phyloP scores from a whole-genome alignment of 257 asterid genomes.

The Striga asiatica region DNA sequence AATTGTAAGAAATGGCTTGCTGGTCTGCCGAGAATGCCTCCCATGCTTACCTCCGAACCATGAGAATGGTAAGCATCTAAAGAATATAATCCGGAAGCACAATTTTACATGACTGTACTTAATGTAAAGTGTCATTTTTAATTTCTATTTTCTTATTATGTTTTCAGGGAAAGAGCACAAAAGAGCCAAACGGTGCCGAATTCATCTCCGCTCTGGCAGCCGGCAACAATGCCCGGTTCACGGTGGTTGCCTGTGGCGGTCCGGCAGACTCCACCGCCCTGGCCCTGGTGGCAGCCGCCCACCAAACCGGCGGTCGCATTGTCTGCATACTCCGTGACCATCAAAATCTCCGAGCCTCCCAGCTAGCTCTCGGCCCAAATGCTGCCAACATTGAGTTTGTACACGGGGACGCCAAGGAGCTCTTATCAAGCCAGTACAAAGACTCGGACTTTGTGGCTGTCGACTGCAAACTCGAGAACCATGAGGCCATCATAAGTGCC shows the following conservation, averaged over 20 bases:
- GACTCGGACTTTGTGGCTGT: slow-evolving; percentile 59
- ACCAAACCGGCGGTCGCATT: slow-evolving; percentile 60
- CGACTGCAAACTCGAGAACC: slow-evolving; percentile 40
- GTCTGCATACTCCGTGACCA: slow-evolving; percentile 37
- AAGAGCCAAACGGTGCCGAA: slow-evolving; percentile 52
- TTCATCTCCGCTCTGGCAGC: slow-evolving; percentile 76
- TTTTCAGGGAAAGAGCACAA: slow-evolving; percentile 38
- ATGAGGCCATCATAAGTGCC: slow-evolving; percentile 33
- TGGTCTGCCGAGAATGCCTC: too few relatives aligned
- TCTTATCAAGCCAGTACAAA: slow-evolving; percentile 25
- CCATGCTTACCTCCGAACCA: too few relatives aligned
- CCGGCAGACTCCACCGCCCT: slow-evolving; percentile 38
- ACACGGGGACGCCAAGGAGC: slow-evolving; percentile 24
- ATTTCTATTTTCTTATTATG: not conserved
- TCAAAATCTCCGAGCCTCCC: slow-evolving; percentile 24
- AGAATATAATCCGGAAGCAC: too few relatives aligned
- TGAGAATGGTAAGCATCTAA: too few relatives aligned
- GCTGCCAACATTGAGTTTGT: slow-evolving; percentile 29
- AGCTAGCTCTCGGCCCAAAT: slow-evolving; percentile 18
- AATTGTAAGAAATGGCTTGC: too few relatives aligned
- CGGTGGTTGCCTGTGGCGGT: slow-evolving; percentile 41
- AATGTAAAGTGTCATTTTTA: too few relatives aligned
- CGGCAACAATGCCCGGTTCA: slow-evolving; percentile 48
- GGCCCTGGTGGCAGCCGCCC: slow-evolving; percentile 66
- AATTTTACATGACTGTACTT: too few relatives aligned